Base-by-base conservation (phyloP, 139 green algal species). In the Chlorella sp. region DNA sequence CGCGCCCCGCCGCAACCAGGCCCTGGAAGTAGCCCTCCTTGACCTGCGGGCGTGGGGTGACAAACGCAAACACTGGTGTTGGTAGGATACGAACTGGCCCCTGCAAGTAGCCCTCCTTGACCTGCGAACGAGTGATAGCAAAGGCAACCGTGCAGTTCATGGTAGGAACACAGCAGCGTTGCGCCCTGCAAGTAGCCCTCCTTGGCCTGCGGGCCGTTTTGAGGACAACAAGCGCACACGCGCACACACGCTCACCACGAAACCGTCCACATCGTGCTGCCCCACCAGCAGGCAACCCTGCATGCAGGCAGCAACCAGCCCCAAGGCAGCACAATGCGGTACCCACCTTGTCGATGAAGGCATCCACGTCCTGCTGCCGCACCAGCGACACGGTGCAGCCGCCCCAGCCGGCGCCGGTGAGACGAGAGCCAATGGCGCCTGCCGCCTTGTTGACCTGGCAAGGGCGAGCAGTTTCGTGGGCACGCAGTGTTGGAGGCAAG, bases 351-450 rank as follows among this genome's bases (percentile, higher is more conserved):
- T 63, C 68, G 38, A 96, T 94, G 86, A 98, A 98, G 20, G 30
- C 47, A 2, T 78, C 82, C 65, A 89, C 94, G 21, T 94, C 32
- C 6, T n/a, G 84, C 64, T 95, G 83, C 0, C 73, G 71, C 55
- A 98, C 86, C 39, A 99, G 91, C 25, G 93, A 95, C 56, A 99
- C 97, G 17, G 91, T 94, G 87, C 97, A 99, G 60, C 97, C 97
- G 69, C 97, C 97, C 97, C 97, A 99, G 21, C 97, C 97, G 6
- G 97, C 97, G 34, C 95, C 94, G 20, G 96, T 99, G 23, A 99
- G 91, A 15, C 96, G 90, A 13, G 92, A 85, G 16, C 95, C 96
- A 28, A 98, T 80, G 5, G 96, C 96, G 16, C 96, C 96, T 4
- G 88, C 84, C 0, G 47, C 82, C 64, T 89, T 93, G 75, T 89